These are phyloP conservation scores for Pythium periplocum DNA, from an alignment of 352 stramenopile species.

Conservation along the genomic window DNA sequence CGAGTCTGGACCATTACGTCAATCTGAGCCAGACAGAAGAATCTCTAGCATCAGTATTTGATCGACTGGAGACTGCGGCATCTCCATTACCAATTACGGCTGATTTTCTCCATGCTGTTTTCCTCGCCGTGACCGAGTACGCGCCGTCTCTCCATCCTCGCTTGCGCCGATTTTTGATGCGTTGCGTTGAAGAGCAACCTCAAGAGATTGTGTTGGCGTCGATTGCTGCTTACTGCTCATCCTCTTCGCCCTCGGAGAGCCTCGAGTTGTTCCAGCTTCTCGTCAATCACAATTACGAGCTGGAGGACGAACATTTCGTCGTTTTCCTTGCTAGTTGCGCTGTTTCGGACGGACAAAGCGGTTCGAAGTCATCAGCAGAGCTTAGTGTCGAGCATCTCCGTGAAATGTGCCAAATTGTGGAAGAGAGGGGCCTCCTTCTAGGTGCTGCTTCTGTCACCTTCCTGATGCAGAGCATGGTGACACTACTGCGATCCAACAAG, in stretches of 20 bases:
- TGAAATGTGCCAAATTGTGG: constrained; percentile 8
- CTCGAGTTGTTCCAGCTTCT: constrained; percentile 37
- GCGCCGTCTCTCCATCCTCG: constrained; percentile 26
- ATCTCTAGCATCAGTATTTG: constrained; percentile 13
- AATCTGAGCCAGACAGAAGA: constrained; percentile 2
- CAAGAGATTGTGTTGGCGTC: constrained; percentile 35
- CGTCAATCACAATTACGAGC: constrained; percentile 21
- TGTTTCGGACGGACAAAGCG: neutral
- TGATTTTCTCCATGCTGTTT: constrained; percentile 47
- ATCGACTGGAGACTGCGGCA: constrained; percentile 13
- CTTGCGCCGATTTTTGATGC: constrained; percentile 38
- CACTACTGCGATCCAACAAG: constrained; percentile 3
- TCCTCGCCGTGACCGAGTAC: constrained; percentile 25
- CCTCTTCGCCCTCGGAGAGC: constrained; percentile 23
- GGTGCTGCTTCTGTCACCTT: constrained; percentile 14
- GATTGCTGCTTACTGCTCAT: constrained; percentile 51
- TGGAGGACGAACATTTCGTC: constrained; percentile 52
- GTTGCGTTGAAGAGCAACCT: constrained; percentile 32
- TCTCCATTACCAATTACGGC: constrained; percentile 17
- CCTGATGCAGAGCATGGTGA: constrained; percentile 8
- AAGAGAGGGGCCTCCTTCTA: constrained; percentile 5
- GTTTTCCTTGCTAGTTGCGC: constrained; percentile 57
- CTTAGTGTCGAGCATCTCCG: constrained; percentile 8
- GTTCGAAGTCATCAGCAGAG: too few relatives aligned
- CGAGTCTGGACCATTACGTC: constrained; percentile 12